Evolutionary conservation across 345 rosid species (phyloP).

Genomic region (Linum tenue): DNA sequence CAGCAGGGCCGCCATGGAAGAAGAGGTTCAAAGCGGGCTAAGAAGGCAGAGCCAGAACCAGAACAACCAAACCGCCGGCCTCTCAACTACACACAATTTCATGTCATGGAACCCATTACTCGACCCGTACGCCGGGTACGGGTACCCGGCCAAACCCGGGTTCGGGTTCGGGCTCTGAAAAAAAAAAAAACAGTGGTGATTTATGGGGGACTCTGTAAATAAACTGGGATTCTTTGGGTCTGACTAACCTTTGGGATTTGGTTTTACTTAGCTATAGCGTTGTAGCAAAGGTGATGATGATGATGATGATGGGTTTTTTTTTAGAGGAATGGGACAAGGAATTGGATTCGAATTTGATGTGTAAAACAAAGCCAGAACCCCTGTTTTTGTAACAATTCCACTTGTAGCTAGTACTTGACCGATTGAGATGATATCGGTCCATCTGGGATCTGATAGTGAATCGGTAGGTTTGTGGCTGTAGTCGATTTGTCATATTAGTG

Average conservation of each 20-base stretch:
- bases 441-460: too few species aligned
- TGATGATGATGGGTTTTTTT: too few species aligned
- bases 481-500: too few species aligned
- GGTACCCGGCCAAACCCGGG: conserved; percentile 36
- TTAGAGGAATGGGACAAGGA: too few species aligned
- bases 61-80: conserved; percentile 27
- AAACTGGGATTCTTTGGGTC: conserved; percentile 24
- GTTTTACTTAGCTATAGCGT: background rate
- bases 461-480: too few species aligned
- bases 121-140: conserved; percentile 45
- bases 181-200: background rate
- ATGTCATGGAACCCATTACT: conserved; percentile 15
- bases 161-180: conserved; percentile 41
- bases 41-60: conserved; percentile 30
- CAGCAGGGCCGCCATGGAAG: conserved; percentile 31
- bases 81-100: conserved; percentile 26
- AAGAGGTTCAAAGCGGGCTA: conserved; percentile 63
- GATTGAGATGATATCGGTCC: too few species aligned
- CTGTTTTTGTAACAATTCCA: too few species aligned
- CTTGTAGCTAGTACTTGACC: too few species aligned
- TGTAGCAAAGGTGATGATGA: too few species aligned
- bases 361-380: too few species aligned
- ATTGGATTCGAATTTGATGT: too few species aligned
- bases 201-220: conserved; percentile 27
- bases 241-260: conserved; percentile 16